Base-by-base conservation (phyloP, 768 basidiomycete species). In the Leccinum disarticulatum region DNA sequence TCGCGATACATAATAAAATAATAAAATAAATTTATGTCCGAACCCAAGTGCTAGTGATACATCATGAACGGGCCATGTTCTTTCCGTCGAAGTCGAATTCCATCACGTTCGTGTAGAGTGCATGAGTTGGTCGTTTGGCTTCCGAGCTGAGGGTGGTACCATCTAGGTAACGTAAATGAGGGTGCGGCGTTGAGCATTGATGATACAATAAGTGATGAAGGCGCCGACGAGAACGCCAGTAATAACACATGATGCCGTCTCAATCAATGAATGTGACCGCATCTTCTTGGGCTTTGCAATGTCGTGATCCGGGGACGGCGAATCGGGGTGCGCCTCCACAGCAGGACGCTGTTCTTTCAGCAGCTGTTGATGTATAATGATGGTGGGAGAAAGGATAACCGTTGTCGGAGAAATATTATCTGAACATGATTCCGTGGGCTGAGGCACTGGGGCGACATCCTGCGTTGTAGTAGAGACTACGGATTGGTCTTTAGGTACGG, bases 141-240 rank as follows among this genome's bases (percentile, higher is more conserved):
- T 46, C 53, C 38, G 51, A 36, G 48, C 48, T 14, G 36, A 52
- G 47, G 17, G 2, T 22, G 35, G 43, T 15, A n/a, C 19, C 41
- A 31, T 59, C 56, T 58, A 74, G 19, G 75, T 76, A 41, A 76
- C 68, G 25, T 75, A 74, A 35, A 79, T 73, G 63, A 84, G 74
- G 30, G 80, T 78, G 56, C 82, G 75, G 57, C 79, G 74, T 62
- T 81, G 82, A 36, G 75, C 75, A 28, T 78, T 79, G 58, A 83
- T 63, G 60, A 83, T 69, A 63, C 77, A 84, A 31, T 85, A 73
- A 19, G 85, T 79, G 64, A 85, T 75, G 63, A 84, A 81, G 27
- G 84, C 78, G 47, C 85, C 85, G 50, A 85, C 72, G 52, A 88
- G 74, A 65, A 88, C 83, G 38, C 87, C 87, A 22, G 86, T 80